These are phyloP conservation scores for Thuja plicata DNA, from an alignment of 83 land plant species.

Conservation along the genomic window DNA sequence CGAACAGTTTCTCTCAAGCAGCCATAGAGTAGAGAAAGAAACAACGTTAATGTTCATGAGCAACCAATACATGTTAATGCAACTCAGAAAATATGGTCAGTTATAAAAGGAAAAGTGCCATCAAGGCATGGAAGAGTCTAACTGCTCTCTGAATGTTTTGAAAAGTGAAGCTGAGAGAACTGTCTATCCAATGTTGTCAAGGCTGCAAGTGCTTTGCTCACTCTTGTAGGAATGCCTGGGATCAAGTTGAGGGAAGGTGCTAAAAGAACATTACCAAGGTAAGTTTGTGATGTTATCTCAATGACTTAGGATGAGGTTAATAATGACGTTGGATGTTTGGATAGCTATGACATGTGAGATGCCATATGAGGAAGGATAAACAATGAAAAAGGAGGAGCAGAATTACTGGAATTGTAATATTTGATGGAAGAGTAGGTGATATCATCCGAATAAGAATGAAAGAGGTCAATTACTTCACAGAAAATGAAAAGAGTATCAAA, in stretches of 20 bases:
- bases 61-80: too few relatives aligned
- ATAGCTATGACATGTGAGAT: neutral
- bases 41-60: too few relatives aligned
- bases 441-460: neutral
- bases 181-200: neutral
- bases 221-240: neutral
- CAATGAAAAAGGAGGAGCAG: neutral
- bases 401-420: too few relatives aligned
- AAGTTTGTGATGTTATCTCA: neutral
- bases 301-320: neutral
- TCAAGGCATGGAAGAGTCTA: neutral
- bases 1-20: neutral
- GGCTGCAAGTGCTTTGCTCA: neutral
- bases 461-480: neutral
- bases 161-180: neutral
- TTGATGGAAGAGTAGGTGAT: neutral
- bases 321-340: neutral
- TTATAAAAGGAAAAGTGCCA: neutral
- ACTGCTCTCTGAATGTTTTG: neutral
- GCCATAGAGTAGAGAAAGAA: neutral
- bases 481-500: neutral
- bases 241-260: neutral
- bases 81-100: too few relatives aligned
- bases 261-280: neutral
- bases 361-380: too few relatives aligned